Conservation (phyloP, 2,329 filamentous ascomycete genomes). For the Alternaria longipes region DNA sequence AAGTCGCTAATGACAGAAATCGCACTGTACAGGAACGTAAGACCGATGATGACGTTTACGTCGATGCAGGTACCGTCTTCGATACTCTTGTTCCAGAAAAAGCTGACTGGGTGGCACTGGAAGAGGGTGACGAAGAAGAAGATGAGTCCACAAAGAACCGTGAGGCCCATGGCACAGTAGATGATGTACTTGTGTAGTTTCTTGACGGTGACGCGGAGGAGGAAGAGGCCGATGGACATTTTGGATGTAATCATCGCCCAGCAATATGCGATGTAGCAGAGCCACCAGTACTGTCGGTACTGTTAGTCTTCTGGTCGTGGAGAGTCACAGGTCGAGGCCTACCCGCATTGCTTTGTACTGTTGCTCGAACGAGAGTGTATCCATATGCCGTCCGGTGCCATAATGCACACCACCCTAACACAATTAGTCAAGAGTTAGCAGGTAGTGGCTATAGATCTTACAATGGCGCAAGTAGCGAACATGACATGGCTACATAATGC, state of each 20-base stretch:
- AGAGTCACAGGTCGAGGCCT: slow-evolving; percentile 2
- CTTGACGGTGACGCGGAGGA: slow-evolving; percentile 46
- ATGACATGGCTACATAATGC: slow-evolving; percentile 41
- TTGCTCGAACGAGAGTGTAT: slow-evolving; percentile 29
- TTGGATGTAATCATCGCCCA: slow-evolving; percentile 45
- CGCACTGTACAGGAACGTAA: slow-evolving; percentile 59
- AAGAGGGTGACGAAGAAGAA: slow-evolving; percentile 61
- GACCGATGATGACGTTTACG: slow-evolving; percentile 51
- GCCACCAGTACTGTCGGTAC: slow-evolving; percentile 44
- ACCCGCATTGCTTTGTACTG: slow-evolving; percentile 44
- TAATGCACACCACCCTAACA: slow-evolving; percentile 35
- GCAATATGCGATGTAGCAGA: slow-evolving; percentile 48
- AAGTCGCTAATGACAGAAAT: slow-evolving; percentile 60
- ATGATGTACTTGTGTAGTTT: slow-evolving; percentile 48
- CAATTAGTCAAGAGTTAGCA: neutral
- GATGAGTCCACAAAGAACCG: slow-evolving; percentile 49
- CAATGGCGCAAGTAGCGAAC: slow-evolving; percentile 44
- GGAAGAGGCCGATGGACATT: slow-evolving; percentile 46
- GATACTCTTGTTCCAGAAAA: slow-evolving; percentile 59
- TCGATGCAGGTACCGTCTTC: slow-evolving; percentile 54
- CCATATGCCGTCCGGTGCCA: slow-evolving; percentile 46
- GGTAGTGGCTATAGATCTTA: neutral
- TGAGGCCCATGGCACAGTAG: slow-evolving; percentile 46
- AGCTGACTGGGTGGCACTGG: slow-evolving; percentile 60
- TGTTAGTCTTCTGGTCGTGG: neutral